A percentile compares a stretch with the other conserved stretches of the same genome.
Evolutionary conservation across 106 monocot species (phyloP).

Genomic region (Alisma plantagoaquatica): DNA sequence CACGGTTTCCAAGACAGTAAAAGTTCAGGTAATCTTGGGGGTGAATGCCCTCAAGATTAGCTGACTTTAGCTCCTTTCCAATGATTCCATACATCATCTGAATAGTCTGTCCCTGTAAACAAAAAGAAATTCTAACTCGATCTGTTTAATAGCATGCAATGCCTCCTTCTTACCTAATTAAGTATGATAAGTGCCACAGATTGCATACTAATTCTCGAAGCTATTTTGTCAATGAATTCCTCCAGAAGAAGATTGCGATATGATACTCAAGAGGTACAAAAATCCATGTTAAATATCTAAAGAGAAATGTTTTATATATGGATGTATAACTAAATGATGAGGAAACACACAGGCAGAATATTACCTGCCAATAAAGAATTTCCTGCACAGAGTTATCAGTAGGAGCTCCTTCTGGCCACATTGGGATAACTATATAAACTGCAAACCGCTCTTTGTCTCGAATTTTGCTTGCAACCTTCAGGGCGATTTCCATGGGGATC

Average conservation of each 20-base stretch:
- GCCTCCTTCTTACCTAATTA: too few relatives aligned
- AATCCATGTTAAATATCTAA: too few relatives aligned
- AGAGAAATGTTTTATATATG: too few relatives aligned
- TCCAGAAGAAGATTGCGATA: too few relatives aligned
- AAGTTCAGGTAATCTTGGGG: constrained; percentile 55
- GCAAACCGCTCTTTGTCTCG: constrained; percentile 43
- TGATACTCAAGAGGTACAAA: too few relatives aligned
- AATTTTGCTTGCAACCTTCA: constrained; percentile 64
- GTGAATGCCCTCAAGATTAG: constrained; percentile 25
- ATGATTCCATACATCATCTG: constrained; percentile 60
- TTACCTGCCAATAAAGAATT: constrained; percentile 48
- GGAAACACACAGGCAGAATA: too few relatives aligned
- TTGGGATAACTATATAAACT: constrained; percentile 47
- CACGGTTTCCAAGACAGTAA: constrained; percentile 48
- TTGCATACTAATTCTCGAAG: too few relatives aligned
- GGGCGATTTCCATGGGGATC: constrained; percentile 34
- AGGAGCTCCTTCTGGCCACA: constrained; percentile 69
- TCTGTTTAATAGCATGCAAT: too few relatives aligned
- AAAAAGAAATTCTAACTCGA: too few relatives aligned
- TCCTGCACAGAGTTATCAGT: constrained; percentile 49
- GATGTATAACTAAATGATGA: too few relatives aligned
- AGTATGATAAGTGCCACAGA: too few relatives aligned
- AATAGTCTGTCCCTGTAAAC: constrained; percentile 38
- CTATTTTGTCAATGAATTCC: too few relatives aligned
- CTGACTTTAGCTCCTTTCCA: constrained; percentile 31